Conservation (phyloP, 192 early-diverging fungal genomes). For the Coemansia sp. region DNA sequence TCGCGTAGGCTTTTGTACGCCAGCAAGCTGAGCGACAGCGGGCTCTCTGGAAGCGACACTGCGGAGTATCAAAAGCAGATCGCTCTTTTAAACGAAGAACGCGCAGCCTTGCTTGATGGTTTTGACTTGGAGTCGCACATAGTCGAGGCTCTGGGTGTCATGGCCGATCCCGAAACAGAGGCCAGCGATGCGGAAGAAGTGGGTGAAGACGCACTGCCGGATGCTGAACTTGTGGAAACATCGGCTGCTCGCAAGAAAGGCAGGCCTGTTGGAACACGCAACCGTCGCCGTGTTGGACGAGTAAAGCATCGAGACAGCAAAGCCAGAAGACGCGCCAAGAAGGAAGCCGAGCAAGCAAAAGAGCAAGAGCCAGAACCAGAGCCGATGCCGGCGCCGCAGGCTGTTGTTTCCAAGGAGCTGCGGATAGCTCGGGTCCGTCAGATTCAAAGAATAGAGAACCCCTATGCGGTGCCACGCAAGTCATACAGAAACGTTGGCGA, state of each 20-base stretch:
- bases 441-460: slow-evolving; percentile 24
- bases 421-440: slow-evolving; percentile 35
- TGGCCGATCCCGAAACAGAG: neutral
- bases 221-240: neutral
- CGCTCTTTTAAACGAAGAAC: neutral
- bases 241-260: slow-evolving; percentile 7
- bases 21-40: slow-evolving; percentile 14
- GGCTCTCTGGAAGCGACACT: neutral
- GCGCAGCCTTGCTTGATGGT: slow-evolving; percentile 5
- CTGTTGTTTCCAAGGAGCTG: slow-evolving; percentile 30
- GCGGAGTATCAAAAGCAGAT: slow-evolving; percentile 15
- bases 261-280: slow-evolving; percentile 30
- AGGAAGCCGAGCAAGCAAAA: neutral
- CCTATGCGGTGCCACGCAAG: slow-evolving; percentile 22
- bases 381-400: slow-evolving; percentile 4
- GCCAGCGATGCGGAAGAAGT: neutral
- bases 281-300: slow-evolving; percentile 41
- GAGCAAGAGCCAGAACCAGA: neutral
- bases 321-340: neutral
- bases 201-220: neutral
- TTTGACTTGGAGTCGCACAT: slow-evolving; percentile 21
- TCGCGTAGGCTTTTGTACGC: slow-evolving; percentile 34
- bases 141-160: neutral
- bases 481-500: neutral
- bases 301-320: slow-evolving; percentile 22